Percentiles rank a stretch among this genome's conserved stretches.
These are phyloP conservation scores for Escallonia herrerae DNA, from an alignment of 129 eudicot species.

Conservation along the genomic window DNA sequence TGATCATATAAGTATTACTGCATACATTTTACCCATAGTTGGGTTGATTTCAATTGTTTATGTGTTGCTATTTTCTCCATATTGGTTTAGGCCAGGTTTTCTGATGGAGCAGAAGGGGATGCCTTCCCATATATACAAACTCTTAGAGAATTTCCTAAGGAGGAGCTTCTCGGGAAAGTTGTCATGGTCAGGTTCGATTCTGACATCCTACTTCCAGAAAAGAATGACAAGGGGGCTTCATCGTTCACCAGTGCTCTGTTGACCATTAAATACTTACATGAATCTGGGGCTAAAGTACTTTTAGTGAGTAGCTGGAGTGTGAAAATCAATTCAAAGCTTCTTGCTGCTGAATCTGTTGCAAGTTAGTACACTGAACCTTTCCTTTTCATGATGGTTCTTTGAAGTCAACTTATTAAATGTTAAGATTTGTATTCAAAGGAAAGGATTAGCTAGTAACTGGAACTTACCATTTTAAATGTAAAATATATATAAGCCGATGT, in stretches of 20 bases:
- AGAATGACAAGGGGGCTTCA: slow-evolving; percentile 29
- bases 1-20: background rate
- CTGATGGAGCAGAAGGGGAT: slow-evolving; percentile 22
- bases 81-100: slow-evolving; percentile 32
- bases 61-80: background rate
- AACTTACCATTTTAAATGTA: too few species aligned
- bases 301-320: slow-evolving; percentile 54
- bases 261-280: slow-evolving; percentile 48
- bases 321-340: slow-evolving; percentile 32
- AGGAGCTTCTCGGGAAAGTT: slow-evolving; percentile 48
- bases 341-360: slow-evolving; percentile 42
- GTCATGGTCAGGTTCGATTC: slow-evolving; percentile 77
- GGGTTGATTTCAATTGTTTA: background rate
- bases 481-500: too few species aligned
- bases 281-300: slow-evolving; percentile 62
- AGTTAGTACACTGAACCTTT: slow-evolving; percentile 25
- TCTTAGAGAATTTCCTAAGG: slow-evolving; percentile 46
- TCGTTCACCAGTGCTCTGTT: slow-evolving; percentile 23
- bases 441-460: too few species aligned
- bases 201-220: slow-evolving; percentile 31
- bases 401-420: background rate
- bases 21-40: background rate
- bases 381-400: background rate
- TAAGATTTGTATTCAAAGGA: too few species aligned
- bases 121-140: slow-evolving; percentile 54